A percentile compares a stretch with the other conserved stretches of the same genome.
phyloP scores from a whole-genome alignment of 2,329 filamentous ascomycete genomes.

The Biscogniauxia sp. region DNA sequence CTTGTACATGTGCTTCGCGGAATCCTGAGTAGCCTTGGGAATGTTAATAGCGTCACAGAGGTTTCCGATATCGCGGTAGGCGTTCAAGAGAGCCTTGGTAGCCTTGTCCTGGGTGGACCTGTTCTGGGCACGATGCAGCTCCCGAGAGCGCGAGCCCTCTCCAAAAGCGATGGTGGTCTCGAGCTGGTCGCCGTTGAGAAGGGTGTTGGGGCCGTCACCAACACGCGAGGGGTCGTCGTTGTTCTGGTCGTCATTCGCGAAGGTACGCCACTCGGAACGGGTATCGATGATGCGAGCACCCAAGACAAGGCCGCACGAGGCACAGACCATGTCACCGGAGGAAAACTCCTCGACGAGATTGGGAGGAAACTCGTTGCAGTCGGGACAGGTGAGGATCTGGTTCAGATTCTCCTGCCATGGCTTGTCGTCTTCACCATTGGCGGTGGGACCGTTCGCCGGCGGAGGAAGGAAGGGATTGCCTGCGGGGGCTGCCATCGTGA shows the following conservation, averaged over 20 bases:
- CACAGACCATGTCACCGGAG: slow-evolving; percentile 88
- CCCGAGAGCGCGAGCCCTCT: slow-evolving; percentile 63
- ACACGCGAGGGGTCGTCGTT: slow-evolving; percentile 98
- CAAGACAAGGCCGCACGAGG: slow-evolving; percentile 85
- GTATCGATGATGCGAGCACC: slow-evolving; percentile 91
- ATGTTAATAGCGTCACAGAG: slow-evolving; percentile 85
- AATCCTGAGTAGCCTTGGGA: slow-evolving; percentile 77
- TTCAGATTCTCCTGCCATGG: slow-evolving; percentile 81
- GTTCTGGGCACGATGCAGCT: slow-evolving; percentile 69
- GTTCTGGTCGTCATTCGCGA: slow-evolving; percentile 96
- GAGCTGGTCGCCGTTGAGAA: slow-evolving; percentile 86
- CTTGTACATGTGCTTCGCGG: slow-evolving; percentile 94
- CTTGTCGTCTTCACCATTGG: slow-evolving; percentile 23
- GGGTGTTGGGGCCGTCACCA: slow-evolving; percentile 85
- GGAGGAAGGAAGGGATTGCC: slow-evolving; percentile 39
- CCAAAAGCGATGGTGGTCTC: slow-evolving; percentile 85
- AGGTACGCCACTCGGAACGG: slow-evolving; percentile 97
- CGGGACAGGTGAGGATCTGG: slow-evolving; percentile 79
- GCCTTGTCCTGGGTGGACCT: slow-evolving; percentile 78
- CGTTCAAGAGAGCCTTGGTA: slow-evolving; percentile 76
- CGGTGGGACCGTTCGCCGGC: slow-evolving; percentile 24
- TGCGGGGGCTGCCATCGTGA: background rate
- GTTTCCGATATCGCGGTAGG: slow-evolving; percentile 85
- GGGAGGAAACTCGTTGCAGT: slow-evolving; percentile 90
- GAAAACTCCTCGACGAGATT: slow-evolving; percentile 92